A percentile compares a stretch with the other conserved stretches of the same genome.
Evolutionary conservation across 805 yeast genomes (phyloP).

Genomic region (Yarrowia sp.): DNA sequence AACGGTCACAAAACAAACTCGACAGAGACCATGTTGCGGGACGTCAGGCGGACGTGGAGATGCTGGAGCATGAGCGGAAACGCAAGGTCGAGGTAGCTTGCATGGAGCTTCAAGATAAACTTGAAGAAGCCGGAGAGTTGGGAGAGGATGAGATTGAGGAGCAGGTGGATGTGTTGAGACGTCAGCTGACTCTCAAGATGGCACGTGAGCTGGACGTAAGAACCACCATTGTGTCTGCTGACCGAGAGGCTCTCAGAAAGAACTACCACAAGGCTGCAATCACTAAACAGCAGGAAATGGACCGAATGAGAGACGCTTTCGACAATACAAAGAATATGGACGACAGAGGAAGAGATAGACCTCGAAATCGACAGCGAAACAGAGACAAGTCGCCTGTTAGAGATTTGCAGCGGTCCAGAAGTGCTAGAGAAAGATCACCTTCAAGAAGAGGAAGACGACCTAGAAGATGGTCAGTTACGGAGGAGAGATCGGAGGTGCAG

Average conservation of each 20-base stretch:
- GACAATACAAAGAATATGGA: background rate
- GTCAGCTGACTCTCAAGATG: constrained; percentile 14
- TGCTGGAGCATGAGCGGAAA: constrained; percentile 35
- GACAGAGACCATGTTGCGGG: constrained; percentile 27
- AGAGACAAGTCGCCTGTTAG: constrained; percentile 6
- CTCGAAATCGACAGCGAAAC: background rate
- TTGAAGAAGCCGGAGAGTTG: constrained; percentile 34
- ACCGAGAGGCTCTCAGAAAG: background rate
- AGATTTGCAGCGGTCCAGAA: constrained; percentile 8
- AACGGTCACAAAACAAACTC: constrained; percentile 25
- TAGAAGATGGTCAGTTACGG: constrained; percentile 1
- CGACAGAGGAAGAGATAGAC: constrained; percentile 8
- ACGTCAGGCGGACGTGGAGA: constrained; percentile 33
- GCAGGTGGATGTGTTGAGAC: constrained; percentile 7
- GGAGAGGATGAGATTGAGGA: constrained; percentile 19
- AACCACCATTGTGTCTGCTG: constrained; percentile 6
- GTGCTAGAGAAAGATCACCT: constrained; percentile 9
- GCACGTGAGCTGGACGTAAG: constrained; percentile 14
- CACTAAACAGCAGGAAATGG: constrained; percentile 11
- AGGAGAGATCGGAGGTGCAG: background rate
- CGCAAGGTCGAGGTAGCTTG: constrained; percentile 37
- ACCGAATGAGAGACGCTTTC: constrained; percentile 21
- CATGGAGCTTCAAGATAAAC: constrained; percentile 33
- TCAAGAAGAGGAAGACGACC: constrained; percentile 13
- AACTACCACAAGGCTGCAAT: constrained; percentile 8